A percentile compares a stretch with the other conserved stretches of the same genome.
phyloP scores from a whole-genome alignment of 768 basidiomycete genomes.

The Lactarius tabidus region DNA sequence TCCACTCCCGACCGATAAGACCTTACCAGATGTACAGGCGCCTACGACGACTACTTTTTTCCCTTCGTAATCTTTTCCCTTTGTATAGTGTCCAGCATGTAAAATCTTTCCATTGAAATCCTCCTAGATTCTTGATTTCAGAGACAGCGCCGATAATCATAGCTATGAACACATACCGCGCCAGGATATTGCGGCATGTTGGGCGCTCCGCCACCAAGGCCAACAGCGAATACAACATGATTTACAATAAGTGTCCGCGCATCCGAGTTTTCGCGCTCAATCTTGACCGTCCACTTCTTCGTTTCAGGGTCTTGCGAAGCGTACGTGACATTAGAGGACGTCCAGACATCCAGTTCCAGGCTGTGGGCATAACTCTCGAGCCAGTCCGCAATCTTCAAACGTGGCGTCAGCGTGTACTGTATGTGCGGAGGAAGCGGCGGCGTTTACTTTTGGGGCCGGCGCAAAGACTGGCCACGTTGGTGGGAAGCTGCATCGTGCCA shows the following conservation, averaged over 20 bases:
- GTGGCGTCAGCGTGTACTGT: constrained; percentile 1
- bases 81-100: constrained; percentile 35
- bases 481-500: constrained; percentile 30
- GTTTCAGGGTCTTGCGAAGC: constrained; percentile 24
- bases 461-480: constrained; percentile 32
- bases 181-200: constrained; percentile 32
- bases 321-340: constrained; percentile 31
- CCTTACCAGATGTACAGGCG: constrained; percentile 32
- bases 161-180: constrained; percentile 5
- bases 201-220: constrained; percentile 33
- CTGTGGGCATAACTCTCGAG: constrained; percentile 58
- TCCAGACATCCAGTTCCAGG: constrained; percentile 64
- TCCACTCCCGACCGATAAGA: neutral
- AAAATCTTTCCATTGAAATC: constrained; percentile 34
- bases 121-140: constrained; percentile 21
- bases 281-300: constrained; percentile 24
- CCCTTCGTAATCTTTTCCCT: constrained; percentile 33
- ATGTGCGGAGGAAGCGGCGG: neutral
- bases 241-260: constrained; percentile 22
- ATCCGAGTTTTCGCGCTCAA: constrained; percentile 20
- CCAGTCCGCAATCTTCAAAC: constrained; percentile 55
- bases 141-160: neutral
- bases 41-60: constrained; percentile 41
- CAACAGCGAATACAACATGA: constrained; percentile 35
- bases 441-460: constrained; percentile 32